A percentile compares a stretch with the other conserved stretches of the same genome.
These are phyloP conservation scores for Exophiala sp. DNA, from an alignment of 2,329 filamentous ascomycete genomes.

Conservation along the genomic window DNA sequence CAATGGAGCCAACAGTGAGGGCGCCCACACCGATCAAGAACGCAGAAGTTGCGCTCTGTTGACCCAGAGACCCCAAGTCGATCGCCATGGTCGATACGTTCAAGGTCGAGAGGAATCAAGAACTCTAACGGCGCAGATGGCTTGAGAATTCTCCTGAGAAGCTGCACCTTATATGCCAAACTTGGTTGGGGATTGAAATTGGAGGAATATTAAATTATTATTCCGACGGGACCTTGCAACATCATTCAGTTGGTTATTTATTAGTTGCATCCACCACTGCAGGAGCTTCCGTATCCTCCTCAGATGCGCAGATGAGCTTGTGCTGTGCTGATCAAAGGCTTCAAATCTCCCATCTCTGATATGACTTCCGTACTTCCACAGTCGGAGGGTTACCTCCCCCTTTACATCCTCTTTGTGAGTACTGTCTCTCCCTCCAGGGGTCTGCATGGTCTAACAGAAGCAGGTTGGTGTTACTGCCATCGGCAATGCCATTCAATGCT, in stretches of 20 bases:
- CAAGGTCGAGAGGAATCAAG: no score
- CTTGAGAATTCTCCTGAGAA: neutral
- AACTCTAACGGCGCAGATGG: neutral
- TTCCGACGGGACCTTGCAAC: neutral
- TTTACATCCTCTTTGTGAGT: conserved; percentile 26
- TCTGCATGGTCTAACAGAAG: conserved; percentile 37
- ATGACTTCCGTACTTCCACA: conserved; percentile 19
- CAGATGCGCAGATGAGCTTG: no score
- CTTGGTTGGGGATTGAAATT: no score
- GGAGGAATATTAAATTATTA: no score
- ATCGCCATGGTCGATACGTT: no score
- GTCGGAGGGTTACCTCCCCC: conserved; percentile 26
- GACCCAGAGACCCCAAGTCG: conserved; percentile 23
- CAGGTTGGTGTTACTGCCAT: conserved; percentile 78
- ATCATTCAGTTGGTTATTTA: no score
- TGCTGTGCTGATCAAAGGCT: no score
- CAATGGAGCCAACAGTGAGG: conserved; percentile 52
- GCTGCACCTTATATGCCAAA: no score
- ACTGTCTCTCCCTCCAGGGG: conserved; percentile 37
- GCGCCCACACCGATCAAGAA: conserved; percentile 48
- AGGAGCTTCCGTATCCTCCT: neutral
- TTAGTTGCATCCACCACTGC: neutral
- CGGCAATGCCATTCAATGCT: conserved; percentile 79
- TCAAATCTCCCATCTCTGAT: neutral
- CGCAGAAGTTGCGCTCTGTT: conserved; percentile 22